Conservation (phyloP, 2,329 filamentous ascomycete genomes). For the Ophiostoma ulmi region DNA sequence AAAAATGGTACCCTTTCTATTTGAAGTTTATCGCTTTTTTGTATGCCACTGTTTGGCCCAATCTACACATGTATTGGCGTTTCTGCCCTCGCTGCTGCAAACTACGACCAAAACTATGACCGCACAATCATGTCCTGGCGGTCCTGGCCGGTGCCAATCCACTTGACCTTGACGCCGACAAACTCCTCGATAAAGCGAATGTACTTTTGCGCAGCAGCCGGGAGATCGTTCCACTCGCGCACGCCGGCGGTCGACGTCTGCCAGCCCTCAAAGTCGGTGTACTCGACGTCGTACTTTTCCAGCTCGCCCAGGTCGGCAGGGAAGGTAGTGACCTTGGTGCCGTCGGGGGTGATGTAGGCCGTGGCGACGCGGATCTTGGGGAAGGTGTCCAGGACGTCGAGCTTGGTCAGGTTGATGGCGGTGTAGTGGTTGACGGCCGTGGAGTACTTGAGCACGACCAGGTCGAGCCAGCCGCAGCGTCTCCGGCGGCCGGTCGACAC, state of each 20-base stretch:
- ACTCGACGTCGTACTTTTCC: slow-evolving; percentile 57
- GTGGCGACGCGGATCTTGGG: slow-evolving; percentile 68
- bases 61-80: not conserved
- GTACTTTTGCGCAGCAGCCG: slow-evolving; percentile 59
- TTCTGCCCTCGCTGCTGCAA: not conserved
- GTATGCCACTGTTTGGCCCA: not conserved
- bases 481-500: slow-evolving; percentile 52
- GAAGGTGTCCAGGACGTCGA: slow-evolving; percentile 70
- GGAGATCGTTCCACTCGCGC: slow-evolving; percentile 58
- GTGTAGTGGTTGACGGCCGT: slow-evolving; percentile 49
- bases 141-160: slow-evolving; percentile 61
- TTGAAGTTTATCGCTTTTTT: not conserved
- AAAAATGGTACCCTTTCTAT: not conserved
- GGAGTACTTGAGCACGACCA: slow-evolving; percentile 63
- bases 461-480: slow-evolving; percentile 56
- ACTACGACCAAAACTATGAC: not conserved
- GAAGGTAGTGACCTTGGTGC: slow-evolving; percentile 54
- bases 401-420: slow-evolving; percentile 55
- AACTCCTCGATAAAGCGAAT: slow-evolving; percentile 61
- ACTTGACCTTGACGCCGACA: slow-evolving; percentile 57
- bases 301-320: slow-evolving; percentile 55
- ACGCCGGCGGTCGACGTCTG: slow-evolving; percentile 56
- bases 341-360: slow-evolving; percentile 55
- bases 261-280: slow-evolving; percentile 67
- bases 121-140: slow-evolving; percentile 57